These are phyloP conservation scores for Solanum chaucha DNA, from an alignment of 257 asterid genomes.

Conservation along the genomic window DNA sequence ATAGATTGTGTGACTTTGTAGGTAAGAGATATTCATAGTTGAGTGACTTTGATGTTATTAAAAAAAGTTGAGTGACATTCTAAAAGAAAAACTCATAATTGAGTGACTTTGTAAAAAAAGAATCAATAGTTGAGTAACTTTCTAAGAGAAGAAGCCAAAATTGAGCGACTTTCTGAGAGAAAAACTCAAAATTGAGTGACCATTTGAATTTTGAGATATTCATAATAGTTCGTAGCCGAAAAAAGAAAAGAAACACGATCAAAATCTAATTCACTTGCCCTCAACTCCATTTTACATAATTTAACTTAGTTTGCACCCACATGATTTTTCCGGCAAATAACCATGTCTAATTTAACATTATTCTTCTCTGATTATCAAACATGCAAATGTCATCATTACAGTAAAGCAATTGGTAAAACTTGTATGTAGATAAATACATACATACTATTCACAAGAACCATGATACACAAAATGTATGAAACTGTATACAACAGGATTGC, in stretches of 20 bases:
- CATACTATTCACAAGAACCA: background rate
- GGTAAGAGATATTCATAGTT: background rate
- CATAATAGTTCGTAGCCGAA: background rate
- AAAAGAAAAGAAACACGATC: background rate
- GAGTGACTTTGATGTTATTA: background rate
- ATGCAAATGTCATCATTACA: background rate
- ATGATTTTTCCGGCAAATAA: background rate
- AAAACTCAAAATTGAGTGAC: too few species aligned
- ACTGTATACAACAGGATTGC: background rate
- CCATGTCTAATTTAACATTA: background rate
- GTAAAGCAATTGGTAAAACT: background rate
- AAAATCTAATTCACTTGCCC: background rate
- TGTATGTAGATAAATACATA: background rate
- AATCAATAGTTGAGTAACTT: too few species aligned
- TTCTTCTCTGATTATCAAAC: background rate
- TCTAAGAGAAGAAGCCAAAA: too few species aligned
- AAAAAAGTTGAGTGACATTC: too few species aligned
- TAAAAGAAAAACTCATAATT: too few species aligned
- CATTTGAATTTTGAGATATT: too few species aligned
- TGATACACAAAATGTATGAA: background rate
- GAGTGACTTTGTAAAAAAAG: too few species aligned
- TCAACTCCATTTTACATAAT: background rate
- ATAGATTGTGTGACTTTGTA: too few species aligned
- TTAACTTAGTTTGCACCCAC: background rate
- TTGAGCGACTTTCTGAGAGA: too few species aligned